These are phyloP conservation scores for Nicotiana tomentosiformis DNA, from an alignment of 257 asterid species.

Conservation along the genomic window DNA sequence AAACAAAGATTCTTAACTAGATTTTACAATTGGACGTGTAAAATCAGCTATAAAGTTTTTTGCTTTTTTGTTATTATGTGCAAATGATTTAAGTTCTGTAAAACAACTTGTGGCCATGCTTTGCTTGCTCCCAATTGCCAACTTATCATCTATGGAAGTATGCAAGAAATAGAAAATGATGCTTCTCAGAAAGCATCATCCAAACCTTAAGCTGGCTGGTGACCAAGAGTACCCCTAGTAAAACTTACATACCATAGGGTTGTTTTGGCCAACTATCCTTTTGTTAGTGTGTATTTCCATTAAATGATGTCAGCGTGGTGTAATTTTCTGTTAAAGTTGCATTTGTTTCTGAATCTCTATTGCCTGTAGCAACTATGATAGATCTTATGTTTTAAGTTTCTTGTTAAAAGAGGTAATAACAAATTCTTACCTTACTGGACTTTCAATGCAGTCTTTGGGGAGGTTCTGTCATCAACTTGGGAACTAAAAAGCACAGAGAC, in stretches of 20 bases:
- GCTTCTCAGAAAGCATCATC: neutral
- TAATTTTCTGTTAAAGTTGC: neutral
- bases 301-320: neutral
- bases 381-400: neutral
- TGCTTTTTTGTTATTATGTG: neutral
- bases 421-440: neutral
- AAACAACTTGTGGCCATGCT: neutral
- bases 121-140: neutral
- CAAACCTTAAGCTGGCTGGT: neutral
- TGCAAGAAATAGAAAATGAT: neutral
- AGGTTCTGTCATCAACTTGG: slow-evolving; percentile 94
- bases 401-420: neutral
- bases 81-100: neutral
- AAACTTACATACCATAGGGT: neutral
- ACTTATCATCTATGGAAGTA: neutral
- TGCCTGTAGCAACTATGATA: neutral
- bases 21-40: neutral
- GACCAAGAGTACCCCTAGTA: neutral
- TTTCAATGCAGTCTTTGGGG: slow-evolving; percentile 81
- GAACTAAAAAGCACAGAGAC: slow-evolving; percentile 86
- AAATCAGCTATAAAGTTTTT: neutral
- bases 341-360: neutral
- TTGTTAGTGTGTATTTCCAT: neutral
- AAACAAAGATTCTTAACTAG: neutral
- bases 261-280: neutral